These are phyloP conservation scores for Colletotrichum sp. DNA, from an alignment of 2,329 filamentous ascomycete species.

Conservation along the genomic window DNA sequence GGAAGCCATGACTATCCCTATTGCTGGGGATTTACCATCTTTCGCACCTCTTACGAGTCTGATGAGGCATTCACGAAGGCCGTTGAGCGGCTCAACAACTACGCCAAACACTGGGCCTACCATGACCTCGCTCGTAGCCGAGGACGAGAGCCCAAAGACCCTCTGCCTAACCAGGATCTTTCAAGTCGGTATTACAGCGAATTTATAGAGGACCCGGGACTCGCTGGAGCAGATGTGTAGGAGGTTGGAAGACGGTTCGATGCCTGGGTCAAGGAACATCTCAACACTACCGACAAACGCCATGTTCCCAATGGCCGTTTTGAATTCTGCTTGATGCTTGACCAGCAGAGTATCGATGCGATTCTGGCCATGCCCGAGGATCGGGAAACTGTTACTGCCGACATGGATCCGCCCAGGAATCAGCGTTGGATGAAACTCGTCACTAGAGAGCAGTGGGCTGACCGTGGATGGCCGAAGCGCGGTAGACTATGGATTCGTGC, in stretches of 20 bases:
- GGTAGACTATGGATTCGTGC: constrained; percentile 21
- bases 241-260: constrained; percentile 23
- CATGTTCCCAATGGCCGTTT: constrained; percentile 18
- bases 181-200: constrained; percentile 23
- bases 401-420: neutral
- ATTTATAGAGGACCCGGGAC: constrained; percentile 21
- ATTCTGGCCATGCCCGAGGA: constrained; percentile 25
- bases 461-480: neutral
- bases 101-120: constrained; percentile 15
- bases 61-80: constrained; percentile 19
- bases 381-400: neutral
- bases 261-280: constrained; percentile 15
- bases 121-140: neutral
- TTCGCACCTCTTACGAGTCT: constrained; percentile 25
- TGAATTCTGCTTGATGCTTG: constrained; percentile 24
- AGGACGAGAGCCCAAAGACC: constrained; percentile 4
- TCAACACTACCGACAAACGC: neutral
- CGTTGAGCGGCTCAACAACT: constrained; percentile 20
- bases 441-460: constrained; percentile 4
- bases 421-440: constrained; percentile 22
- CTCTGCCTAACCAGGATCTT: constrained; percentile 21
- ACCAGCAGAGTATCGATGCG: constrained; percentile 25
- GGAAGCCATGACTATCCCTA: constrained; percentile 24
- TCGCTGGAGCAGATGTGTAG: constrained; percentile 10
- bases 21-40: constrained; percentile 26